Evolutionary conservation across 2,329 filamentous ascomycete genomes (phyloP), one percentile per base, ranked within the genome.

Genomic region (Chrysosphaeria jannelii): DNA sequence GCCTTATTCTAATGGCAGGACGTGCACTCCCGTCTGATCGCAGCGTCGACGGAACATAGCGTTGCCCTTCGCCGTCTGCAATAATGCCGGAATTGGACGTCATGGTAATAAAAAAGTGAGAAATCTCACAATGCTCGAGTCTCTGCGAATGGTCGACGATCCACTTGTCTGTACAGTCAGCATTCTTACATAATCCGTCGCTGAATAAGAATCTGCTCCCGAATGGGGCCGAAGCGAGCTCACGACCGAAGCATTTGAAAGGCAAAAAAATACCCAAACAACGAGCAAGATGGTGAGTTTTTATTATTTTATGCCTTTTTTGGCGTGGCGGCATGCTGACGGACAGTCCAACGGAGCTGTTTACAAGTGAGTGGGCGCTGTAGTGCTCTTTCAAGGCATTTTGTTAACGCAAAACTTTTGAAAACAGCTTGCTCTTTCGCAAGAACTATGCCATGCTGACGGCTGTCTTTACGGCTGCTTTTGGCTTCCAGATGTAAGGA

Each of bases 1-100:
- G 81, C 14, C 76, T 65, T 29, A 97, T 76, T 38, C 75, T 75
- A 40, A 93, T 93, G 37, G 90, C 81, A 39, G 74, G 88, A 27
- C 85, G 65, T n/a, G 74, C 74, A 23, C 70, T 76, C 27, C 85
- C 85, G 40, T 97, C 85, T 13, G 85, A 49, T 25, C 88, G 70
- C 20, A 63, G 51, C 1, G 81, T 93, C 20, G 79, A 61, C 13
- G 85, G 85, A 27, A 97, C 93, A 35, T 78, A 68, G 21, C 79
- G 72, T 39, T 78, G 62, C 39, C 85, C 88, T 34, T 62, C 72
- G 23, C 65, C 58, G 40, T 79, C 67, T 24, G 68, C 68, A 35
- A 81, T 68, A 39, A 81, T 81, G 34, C 72, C 72, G 19, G 74
- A 52, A 23, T 57, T 64, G n/a, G 31, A 30, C 10, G 30, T 28